Percentiles rank a stretch among this genome's conserved stretches.
phyloP scores from a whole-genome alignment of 1,139 yeast genomes.

The Candida pseudocylindracea region DNA sequence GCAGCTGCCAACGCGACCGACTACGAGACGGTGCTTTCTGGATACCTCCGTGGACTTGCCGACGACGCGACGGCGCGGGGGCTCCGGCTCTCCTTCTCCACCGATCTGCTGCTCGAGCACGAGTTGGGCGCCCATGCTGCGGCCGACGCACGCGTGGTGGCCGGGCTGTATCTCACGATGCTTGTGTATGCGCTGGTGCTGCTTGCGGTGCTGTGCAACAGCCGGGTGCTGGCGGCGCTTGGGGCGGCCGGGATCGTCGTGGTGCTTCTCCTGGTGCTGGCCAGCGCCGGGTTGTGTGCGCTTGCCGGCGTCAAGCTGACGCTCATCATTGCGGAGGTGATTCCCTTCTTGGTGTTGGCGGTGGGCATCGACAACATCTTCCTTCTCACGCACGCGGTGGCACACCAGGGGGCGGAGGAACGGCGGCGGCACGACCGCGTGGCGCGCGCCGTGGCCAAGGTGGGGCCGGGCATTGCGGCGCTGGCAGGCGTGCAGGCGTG shows the following conservation, averaged over 20 bases:
- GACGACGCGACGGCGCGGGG: constrained; percentile 20
- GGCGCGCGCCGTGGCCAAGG: constrained; percentile 8
- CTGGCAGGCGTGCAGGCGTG: constrained; percentile 58
- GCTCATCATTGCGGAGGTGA: constrained; percentile 84
- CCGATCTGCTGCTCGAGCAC: constrained; percentile 65
- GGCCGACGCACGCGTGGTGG: constrained; percentile 52
- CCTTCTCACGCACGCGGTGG: constrained; percentile 56
- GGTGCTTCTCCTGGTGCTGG: constrained; percentile 55
- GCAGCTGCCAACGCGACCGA: constrained; percentile 12
- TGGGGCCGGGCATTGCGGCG: constrained; percentile 74
- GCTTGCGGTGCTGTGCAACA: constrained; percentile 41
- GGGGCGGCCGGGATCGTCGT: constrained; percentile 70
- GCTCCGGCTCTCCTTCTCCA: constrained; percentile 46
- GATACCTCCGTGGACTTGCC: constrained; percentile 31
- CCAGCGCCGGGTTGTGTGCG: constrained; percentile 72
- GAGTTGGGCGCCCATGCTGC: constrained; percentile 69
- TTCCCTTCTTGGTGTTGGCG: constrained; percentile 84
- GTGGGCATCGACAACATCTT: constrained; percentile 91
- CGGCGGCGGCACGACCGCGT: not conserved
- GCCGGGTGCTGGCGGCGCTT: constrained; percentile 14
- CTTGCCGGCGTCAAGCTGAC: constrained; percentile 63
- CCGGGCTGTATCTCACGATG: constrained; percentile 70
- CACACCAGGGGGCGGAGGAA: constrained; percentile 22
- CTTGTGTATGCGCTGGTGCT: constrained; percentile 59
- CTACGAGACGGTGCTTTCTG: constrained; percentile 18